Evolutionary conservation across 139 green algal species (phyloP).

Genomic region (Micromonas commoda): DNA sequence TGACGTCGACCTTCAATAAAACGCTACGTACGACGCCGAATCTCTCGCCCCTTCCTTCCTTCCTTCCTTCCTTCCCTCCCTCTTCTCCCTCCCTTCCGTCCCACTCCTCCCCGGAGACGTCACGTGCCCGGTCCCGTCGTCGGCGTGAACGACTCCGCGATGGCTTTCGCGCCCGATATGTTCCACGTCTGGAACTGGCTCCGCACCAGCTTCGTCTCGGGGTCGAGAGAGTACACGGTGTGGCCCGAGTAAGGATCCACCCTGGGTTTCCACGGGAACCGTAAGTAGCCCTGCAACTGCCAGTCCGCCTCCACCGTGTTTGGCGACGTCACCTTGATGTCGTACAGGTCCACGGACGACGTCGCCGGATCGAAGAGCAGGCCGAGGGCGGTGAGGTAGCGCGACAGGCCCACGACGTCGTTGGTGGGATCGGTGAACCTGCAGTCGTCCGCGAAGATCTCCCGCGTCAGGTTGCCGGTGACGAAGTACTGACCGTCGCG

Average conservation of each 20-base stretch:
- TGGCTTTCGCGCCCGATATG: conserved; percentile 44
- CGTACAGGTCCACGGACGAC: conserved; percentile 51
- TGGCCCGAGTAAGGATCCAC: conserved; percentile 54
- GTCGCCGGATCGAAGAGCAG: conserved; percentile 69
- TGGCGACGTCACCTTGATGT: conserved; percentile 51
- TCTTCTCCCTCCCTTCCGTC: too few species aligned
- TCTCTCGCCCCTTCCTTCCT: too few species aligned
- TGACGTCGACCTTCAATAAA: too few species aligned
- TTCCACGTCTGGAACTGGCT: conserved; percentile 58
- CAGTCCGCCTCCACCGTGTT: conserved; percentile 57
- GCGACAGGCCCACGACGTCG: conserved; percentile 51
- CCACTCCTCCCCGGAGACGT: too few species aligned
- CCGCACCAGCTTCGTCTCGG: conserved; percentile 45
- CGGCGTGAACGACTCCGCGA: conserved; percentile 60
- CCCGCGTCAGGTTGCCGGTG: conserved; percentile 58
- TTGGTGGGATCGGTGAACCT: conserved; percentile 79
- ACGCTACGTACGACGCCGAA: too few species aligned
- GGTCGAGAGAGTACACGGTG: conserved; percentile 49
- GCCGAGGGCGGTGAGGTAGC: conserved; percentile 58
- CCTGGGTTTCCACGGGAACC: conserved; percentile 59
- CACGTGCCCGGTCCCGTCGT: neutral
- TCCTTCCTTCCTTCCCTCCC: too few species aligned
- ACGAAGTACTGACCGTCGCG: conserved; percentile 72
- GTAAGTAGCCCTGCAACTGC: conserved; percentile 54
- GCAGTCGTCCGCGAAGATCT: conserved; percentile 68